Conservation (phyloP, 1,284 basidiomycete species). For the Phenoliferia sp. region DNA sequence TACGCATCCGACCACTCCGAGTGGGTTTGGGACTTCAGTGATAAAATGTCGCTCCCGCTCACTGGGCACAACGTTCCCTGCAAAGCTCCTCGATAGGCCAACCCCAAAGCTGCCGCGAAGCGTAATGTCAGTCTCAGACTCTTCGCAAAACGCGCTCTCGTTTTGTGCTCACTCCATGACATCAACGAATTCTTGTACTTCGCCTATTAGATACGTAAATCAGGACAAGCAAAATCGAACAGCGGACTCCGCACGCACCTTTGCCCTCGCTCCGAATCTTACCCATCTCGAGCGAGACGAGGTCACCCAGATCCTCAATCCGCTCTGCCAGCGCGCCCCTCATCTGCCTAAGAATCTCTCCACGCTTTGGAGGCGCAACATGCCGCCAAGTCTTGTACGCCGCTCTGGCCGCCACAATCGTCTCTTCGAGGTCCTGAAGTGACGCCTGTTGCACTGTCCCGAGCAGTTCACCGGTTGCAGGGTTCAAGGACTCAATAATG, state of each 20-base stretch:
- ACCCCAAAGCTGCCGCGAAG: slow-evolving; percentile 52
- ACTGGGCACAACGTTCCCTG: slow-evolving; percentile 74
- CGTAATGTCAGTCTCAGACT: not conserved
- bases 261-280: slow-evolving; percentile 63
- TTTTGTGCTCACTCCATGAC: slow-evolving; percentile 58
- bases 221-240: not conserved
- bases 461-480: slow-evolving; percentile 35
- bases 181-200: slow-evolving; percentile 69
- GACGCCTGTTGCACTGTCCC: slow-evolving; percentile 52
- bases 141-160: not conserved
- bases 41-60: slow-evolving; percentile 87
- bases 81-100: slow-evolving; percentile 65
- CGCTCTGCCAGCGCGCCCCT: slow-evolving; percentile 55
- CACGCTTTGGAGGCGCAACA: slow-evolving; percentile 78
- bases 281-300: slow-evolving; percentile 69
- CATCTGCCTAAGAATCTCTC: slow-evolving; percentile 84
- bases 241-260: slow-evolving; percentile 13
- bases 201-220: not conserved
- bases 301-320: slow-evolving; percentile 74
- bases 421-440: slow-evolving; percentile 59
- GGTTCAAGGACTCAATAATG: slow-evolving; percentile 22
- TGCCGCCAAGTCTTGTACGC: slow-evolving; percentile 67
- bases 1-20: slow-evolving; percentile 79
- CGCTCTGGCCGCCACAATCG: slow-evolving; percentile 60
- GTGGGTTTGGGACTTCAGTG: slow-evolving; percentile 78